phyloP scores from a whole-genome alignment of 345 rosid genomes.

The Ceriops zippeliana region DNA sequence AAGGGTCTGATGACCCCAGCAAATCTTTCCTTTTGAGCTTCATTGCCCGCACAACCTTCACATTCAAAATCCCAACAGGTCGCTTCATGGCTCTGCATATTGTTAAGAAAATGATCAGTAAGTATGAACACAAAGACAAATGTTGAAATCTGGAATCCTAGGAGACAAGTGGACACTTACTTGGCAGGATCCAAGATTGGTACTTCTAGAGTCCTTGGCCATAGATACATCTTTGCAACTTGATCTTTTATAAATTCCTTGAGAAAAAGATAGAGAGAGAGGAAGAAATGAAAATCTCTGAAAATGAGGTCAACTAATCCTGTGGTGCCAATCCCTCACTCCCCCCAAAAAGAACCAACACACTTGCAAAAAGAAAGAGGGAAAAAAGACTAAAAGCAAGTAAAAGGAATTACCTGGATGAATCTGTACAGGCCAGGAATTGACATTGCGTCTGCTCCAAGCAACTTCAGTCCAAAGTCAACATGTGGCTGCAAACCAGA shows the following conservation, averaged over 20 bases:
- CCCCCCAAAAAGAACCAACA: too few species aligned
- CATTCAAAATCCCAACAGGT: conserved; percentile 83
- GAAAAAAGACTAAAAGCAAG: neutral
- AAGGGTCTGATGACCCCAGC: conserved; percentile 91
- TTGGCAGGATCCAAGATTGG: conserved; percentile 76
- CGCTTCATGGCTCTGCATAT: conserved; percentile 66
- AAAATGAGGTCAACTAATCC: too few species aligned
- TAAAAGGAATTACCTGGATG: conserved; percentile 61
- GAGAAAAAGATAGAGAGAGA: neutral
- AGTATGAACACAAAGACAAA: neutral
- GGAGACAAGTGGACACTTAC: conserved; percentile 33
- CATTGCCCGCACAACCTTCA: conserved; percentile 70
- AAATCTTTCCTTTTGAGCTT: conserved; percentile 85
- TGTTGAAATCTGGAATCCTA: neutral
- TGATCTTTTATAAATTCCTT: conserved; percentile 97
- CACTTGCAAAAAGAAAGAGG: too few species aligned
- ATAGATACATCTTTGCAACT: conserved; percentile 90
- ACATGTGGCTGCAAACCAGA: conserved; percentile 71
- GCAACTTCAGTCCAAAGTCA: conserved; percentile 87
- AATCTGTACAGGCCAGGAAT: conserved; percentile 93
- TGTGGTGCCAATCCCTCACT: too few species aligned
- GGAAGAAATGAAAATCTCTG: neutral
- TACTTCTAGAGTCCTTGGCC: conserved; percentile 84
- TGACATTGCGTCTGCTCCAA: conserved; percentile 95
- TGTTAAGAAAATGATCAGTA: conserved; percentile 2